Conservation (phyloP, 139 green algal species). For the Chlamydomonas applanata region DNA sequence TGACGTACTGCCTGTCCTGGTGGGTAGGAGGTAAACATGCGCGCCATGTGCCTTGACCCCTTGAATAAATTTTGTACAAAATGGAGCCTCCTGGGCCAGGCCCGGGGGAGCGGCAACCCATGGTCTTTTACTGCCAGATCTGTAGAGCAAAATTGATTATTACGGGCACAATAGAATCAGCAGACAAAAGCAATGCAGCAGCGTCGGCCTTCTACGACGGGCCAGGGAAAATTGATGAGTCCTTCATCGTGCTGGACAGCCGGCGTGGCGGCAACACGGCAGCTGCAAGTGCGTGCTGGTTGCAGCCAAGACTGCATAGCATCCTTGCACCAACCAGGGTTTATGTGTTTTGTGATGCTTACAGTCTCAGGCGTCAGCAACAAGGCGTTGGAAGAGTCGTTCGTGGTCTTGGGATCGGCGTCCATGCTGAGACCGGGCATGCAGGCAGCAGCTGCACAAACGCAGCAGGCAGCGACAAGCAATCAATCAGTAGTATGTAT, state of each 20-base stretch:
- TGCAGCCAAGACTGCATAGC: too few relatives aligned
- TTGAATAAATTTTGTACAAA: too few relatives aligned
- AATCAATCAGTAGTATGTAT: neutral
- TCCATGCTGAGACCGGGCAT: conserved; percentile 19
- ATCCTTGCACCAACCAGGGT: neutral
- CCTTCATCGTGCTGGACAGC: conserved; percentile 67
- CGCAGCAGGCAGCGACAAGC: neutral
- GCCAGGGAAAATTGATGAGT: conserved; percentile 55
- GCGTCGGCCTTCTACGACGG: conserved; percentile 24
- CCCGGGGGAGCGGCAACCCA: neutral
- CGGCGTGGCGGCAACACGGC: conserved; percentile 13
- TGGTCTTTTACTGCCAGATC: conserved; percentile 41
- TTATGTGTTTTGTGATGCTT: neutral
- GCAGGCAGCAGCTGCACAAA: neutral
- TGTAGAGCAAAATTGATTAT: conserved; percentile 46
- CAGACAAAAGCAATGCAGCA: neutral
- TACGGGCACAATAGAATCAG: conserved; percentile 12
- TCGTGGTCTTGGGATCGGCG: conserved; percentile 55
- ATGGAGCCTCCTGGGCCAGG: conserved; percentile 16
- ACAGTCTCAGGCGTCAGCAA: neutral
- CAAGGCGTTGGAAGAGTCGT: conserved; percentile 66
- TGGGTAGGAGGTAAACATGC: too few relatives aligned
- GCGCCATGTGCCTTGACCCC: too few relatives aligned
- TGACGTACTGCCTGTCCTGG: too few relatives aligned
- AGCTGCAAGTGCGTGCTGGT: neutral